Base-by-base conservation (phyloP, 2,329 filamentous ascomycete species). In the Paramyrothecium roridum region DNA sequence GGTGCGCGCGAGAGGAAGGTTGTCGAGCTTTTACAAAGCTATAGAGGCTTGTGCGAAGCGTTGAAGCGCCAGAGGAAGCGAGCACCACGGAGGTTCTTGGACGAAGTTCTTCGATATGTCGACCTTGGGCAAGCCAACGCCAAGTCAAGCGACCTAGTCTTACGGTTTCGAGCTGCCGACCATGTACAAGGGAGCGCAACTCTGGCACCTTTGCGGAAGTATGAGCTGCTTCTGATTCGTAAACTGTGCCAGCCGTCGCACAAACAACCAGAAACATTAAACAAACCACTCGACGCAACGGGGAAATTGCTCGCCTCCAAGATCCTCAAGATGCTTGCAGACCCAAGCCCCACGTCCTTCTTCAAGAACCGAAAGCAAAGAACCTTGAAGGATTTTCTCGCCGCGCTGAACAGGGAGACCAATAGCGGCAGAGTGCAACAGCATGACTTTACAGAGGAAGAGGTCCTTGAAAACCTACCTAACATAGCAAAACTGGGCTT, bases 221-320 rank as follows among this genome's bases (percentile, higher is more conserved):
- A 40, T 8, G 49, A 51, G 30, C 3, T 40, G 3, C 8, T 21
- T 3, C 8, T 40, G 6, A 45, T 33, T 23, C 20, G 33, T 12
- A 43, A 34, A 74, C 30, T 51, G 6, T 54, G 57, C 53, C 58
- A 58, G 48, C 55, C 60, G 16, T 58, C 59, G 2, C 46, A 56
- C 3, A 59, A 55, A 37, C 30, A 45, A 11, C 54, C 54, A 12
- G 11, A 30, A 20, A 40, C 50, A 33, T 20, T 54, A 17, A 17
- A 55, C 20, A 23, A 47, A 3, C 43, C 45, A 1, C 48, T 62
- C n/a, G 54, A 54, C 2, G 45, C 19, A 17, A 22, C 33, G 16
- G 52, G 57, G 20, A 55, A 50, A 17, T 30, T 69, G 8, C 62
- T 70, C 50, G 54, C 62, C 19, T 47, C 54, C 16, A 62, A 65